Base-by-base conservation (phyloP, 352 stramenopile species). In the Phytopythium aichiense region DNA sequence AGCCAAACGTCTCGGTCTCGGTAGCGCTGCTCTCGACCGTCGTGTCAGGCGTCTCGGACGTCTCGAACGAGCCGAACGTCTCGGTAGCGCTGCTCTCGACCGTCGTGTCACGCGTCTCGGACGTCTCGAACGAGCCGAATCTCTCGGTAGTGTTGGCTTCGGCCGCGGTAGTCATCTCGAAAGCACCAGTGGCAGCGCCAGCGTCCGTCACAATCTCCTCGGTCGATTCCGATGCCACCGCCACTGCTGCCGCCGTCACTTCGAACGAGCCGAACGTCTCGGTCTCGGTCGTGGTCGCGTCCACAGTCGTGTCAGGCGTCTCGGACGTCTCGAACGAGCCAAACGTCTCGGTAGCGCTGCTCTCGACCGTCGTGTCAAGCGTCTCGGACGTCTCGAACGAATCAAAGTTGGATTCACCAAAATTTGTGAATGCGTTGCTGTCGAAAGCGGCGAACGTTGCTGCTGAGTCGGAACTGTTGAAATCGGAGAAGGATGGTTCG, bases 401-500 rank as follows among this genome's bases (percentile, higher is more conserved):
- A 4, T 20, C 8, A 16, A 50, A 50, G 1, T 28, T 7, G n/a
- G 43, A 9, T 16, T 0, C 11, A 20, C 8, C 40, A 50, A 50
- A 50, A 6, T 20, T 2, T 31, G 22, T 4, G 7, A 31, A 51
- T 31, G 45, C 4, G 4, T 9, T 18, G 22, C 5, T 18, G 20
- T 48, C 18, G n/a, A 48, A 48, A 12, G 20, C 2, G 18, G 18
- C 20, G 42, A 48, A 48, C 6, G 18, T 25, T 8, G 0, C 1
- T 12, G 4, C 42, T 4, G 42, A 15, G 42, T 48, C 18, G 8
- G 45, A 16, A 4, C 3, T 12, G 45, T 8, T 18, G 25, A 51
- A 31, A 51, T n/a, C 5, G n/a, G 49, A 40, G 30, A 56, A 56
- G 1, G 51, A 42, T 56, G 51, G 16, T 4, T 56, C 51, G 40